Conservation (phyloP, 2,329 filamentous ascomycete genomes). For the Pestalotiopsis sp. region DNA sequence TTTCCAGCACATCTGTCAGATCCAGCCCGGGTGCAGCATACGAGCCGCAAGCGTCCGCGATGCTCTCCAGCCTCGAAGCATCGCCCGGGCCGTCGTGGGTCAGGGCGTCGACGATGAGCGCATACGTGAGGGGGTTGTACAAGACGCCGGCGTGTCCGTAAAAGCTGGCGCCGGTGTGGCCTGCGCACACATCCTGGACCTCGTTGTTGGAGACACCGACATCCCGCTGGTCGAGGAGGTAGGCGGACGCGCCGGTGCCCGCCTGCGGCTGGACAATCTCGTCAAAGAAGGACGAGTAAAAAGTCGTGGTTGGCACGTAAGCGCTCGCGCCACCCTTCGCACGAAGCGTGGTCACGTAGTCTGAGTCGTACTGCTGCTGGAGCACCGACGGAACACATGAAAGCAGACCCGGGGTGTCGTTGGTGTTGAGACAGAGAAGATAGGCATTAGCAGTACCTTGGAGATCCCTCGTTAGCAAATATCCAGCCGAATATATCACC, state of each 20-base stretch:
- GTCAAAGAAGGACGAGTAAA: slow-evolving; percentile 48
- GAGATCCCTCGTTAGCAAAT: background rate
- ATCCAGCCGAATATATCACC: too few species aligned
- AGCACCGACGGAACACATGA: slow-evolving; percentile 41
- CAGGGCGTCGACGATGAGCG: slow-evolving; percentile 9
- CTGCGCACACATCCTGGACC: slow-evolving; percentile 42
- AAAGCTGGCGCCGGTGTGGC: slow-evolving; percentile 35
- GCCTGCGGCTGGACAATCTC: slow-evolving; percentile 51
- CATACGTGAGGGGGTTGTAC: slow-evolving; percentile 12
- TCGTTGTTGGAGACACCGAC: slow-evolving; percentile 48
- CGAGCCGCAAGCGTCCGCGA: background rate
- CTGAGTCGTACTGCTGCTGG: slow-evolving; percentile 45
- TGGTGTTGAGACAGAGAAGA: background rate
- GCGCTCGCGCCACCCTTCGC: slow-evolving; percentile 46
- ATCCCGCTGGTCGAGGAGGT: slow-evolving; percentile 36
- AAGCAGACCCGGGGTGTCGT: background rate
- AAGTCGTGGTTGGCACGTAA: slow-evolving; percentile 53
- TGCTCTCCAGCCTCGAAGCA: slow-evolving; percentile 1
- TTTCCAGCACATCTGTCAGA: slow-evolving; percentile 8
- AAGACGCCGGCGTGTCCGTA: slow-evolving; percentile 13
- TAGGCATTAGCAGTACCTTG: background rate
- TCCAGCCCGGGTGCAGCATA: slow-evolving; percentile 7
- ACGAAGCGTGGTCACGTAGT: slow-evolving; percentile 41
- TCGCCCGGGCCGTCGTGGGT: background rate
- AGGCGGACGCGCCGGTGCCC: slow-evolving; percentile 45